These are phyloP conservation scores for Claviceps digitariae DNA, from an alignment of 2,329 filamentous ascomycete genomes.

Conservation along the genomic window DNA sequence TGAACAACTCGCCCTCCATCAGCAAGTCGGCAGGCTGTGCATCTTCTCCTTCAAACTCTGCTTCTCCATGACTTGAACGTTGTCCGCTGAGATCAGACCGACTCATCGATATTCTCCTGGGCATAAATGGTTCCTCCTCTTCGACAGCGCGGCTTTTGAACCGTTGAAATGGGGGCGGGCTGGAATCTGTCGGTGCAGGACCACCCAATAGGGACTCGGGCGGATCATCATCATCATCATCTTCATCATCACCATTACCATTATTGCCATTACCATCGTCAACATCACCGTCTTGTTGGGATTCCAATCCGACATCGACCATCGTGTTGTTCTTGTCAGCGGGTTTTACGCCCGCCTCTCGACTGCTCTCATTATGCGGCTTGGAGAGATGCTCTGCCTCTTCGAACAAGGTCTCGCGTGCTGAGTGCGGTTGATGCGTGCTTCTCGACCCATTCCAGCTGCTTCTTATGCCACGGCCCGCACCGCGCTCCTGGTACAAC, in stretches of 20 bases:
- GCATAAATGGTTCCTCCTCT: conserved; percentile 22
- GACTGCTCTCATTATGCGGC: conserved; percentile 16
- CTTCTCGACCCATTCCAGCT: conserved; percentile 48
- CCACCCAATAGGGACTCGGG: conserved; percentile 45
- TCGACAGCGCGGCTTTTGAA: conserved; percentile 30
- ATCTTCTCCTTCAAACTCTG: conserved; percentile 18
- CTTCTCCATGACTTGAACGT: conserved; percentile 18
- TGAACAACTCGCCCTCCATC: conserved; percentile 54
- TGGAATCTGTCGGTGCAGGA: conserved; percentile 37
- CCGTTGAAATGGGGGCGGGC: conserved; percentile 48
- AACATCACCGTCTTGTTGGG: conserved; percentile 41
- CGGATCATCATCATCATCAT: conserved; percentile 42
- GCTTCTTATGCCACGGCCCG: conserved; percentile 43
- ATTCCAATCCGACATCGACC: conserved; percentile 78
- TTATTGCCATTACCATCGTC: conserved; percentile 43
- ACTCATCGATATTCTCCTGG: conserved; percentile 28
- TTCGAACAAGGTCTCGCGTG: conserved; percentile 23
- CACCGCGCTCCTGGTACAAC: conserved; percentile 32
- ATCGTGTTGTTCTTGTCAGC: conserved; percentile 50
- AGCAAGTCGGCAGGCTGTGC: conserved; percentile 34
- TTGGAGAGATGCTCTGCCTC: conserved; percentile 28
- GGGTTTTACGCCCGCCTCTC: conserved; percentile 16
- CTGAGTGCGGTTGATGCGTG: conserved; percentile 15
- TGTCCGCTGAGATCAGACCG: conserved; percentile 33
- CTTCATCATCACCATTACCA: conserved; percentile 33